These are phyloP conservation scores for Lepidium didymum DNA, from an alignment of 345 rosid species.

Conservation along the genomic window DNA sequence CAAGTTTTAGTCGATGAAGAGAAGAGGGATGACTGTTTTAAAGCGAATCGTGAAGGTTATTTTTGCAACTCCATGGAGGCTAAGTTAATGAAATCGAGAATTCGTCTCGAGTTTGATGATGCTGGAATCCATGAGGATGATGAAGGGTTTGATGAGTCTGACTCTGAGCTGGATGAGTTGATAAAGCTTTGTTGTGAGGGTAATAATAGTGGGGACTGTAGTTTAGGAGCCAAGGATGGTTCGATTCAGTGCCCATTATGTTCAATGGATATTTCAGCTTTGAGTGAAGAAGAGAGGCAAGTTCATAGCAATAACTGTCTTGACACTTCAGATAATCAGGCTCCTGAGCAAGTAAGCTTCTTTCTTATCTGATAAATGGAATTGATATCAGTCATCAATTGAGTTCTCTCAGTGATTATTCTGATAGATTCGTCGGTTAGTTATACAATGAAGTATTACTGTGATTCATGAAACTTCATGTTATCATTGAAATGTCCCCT, in stretches of 20 bases:
- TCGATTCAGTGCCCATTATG: conserved; percentile 69
- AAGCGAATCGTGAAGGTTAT: conserved; percentile 37
- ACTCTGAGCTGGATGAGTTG: conserved; percentile 24
- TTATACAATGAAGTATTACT: neutral
- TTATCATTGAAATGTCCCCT: neutral
- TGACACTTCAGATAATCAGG: conserved; percentile 39
- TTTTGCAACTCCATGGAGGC: conserved; percentile 56
- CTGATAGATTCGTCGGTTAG: neutral
- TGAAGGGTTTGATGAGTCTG: conserved; percentile 31
- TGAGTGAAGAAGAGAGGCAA: conserved; percentile 56
- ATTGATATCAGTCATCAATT: neutral
- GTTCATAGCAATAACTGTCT: conserved; percentile 78
- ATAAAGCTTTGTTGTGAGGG: neutral
- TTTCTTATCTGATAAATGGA: neutral
- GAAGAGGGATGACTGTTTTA: conserved; percentile 19
- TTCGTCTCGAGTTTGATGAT: conserved; percentile 10
- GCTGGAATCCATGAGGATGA: conserved; percentile 14
- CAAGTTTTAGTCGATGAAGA: neutral
- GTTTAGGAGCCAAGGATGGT: conserved; percentile 9
- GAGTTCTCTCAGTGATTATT: neutral
- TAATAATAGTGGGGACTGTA: conserved; percentile 24
- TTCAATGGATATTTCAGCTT: conserved; percentile 54
- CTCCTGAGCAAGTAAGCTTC: conserved; percentile 39
- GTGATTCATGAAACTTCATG: neutral
- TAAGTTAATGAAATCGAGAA: conserved; percentile 34